Evolutionary conservation across 176 grass and related monocot species (phyloP).

Genomic region (Triticum timopheevii): DNA sequence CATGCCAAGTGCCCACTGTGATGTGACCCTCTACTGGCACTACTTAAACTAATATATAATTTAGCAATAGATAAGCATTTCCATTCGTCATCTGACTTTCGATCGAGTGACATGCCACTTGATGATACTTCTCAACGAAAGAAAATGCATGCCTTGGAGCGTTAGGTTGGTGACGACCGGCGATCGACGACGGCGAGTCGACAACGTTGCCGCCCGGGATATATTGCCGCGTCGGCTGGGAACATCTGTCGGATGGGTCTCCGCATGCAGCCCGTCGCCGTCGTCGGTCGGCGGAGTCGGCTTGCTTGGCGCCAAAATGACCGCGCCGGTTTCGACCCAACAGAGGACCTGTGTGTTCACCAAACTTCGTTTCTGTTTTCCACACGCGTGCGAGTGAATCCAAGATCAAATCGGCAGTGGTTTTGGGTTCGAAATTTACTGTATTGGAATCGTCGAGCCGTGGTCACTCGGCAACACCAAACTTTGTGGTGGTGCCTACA

Average conservation of each 20-base stretch:
- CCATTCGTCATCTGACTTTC: not conserved
- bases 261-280: not conserved
- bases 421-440: not conserved
- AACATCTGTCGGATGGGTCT: not conserved
- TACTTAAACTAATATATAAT: too few relatives aligned
- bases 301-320: not conserved
- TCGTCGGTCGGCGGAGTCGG: not conserved
- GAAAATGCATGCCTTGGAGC: not conserved
- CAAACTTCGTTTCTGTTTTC: not conserved
- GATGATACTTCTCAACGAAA: not conserved
- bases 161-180: not conserved
- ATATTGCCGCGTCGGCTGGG: not conserved
- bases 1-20: slow-evolving; percentile 30
- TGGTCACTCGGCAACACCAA: not conserved
- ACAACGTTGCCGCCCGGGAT: not conserved
- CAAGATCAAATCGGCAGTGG: not conserved
- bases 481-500: not conserved
- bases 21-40: not conserved
- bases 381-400: not conserved
- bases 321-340: not conserved
- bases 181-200: slow-evolving; percentile 16
- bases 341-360: not conserved
- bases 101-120: not conserved
- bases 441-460: too few relatives aligned
- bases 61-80: not conserved